Base-by-base conservation (phyloP, 768 basidiomycete species). In the Fomitopsis pulvina region DNA sequence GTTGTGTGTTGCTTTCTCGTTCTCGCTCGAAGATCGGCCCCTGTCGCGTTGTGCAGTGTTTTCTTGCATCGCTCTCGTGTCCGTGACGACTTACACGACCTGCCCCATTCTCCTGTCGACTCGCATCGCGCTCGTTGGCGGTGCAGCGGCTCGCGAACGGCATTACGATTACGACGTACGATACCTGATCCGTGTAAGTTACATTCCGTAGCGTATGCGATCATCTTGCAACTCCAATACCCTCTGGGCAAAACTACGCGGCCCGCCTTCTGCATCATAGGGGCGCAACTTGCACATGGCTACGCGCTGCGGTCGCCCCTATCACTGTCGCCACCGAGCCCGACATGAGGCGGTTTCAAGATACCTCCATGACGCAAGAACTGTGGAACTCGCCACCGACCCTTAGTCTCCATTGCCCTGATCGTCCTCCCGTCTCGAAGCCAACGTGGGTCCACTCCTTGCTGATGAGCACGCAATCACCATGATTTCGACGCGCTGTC, bases 1-100 rank as follows among this genome's bases (percentile, higher is more conserved):
- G 65, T 62, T 65, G 63, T 53, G 34, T 41, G 52, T 60, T 57
- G 54, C 46, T 51, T n/a, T 56, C 30, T 46, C 38, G 20, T 32
- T 43, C 45, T 50, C 18, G 45, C 10, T 3, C 24, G 34, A 47
- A n/a, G n/a, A n/a, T n/a, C n/a, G n/a, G n/a, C n/a, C 26, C 47
- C 44, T 38, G 43, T 51, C 47, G 48, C 52, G 57, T 49, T 55
- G 22, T 48, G 50, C 50, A 20, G 26, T 41, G 39, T 48, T 18
- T 22, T 39, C 43, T 24, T 26, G 5, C 28, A 21, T 29, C 24
- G 29, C 45, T 34, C 45, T 48, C 38, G 27, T 44, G 42, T 20
- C 21, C 47, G 39, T 29, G 14, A 48, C 47, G 47, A 48, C 26
- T 20, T 20, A 12, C 37, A 48, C 47, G 47, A 47, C 44, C 25